Evolutionary conservation across 202 grass and related monocot species (phyloP).

Genomic region (Musa balbisiana): DNA sequence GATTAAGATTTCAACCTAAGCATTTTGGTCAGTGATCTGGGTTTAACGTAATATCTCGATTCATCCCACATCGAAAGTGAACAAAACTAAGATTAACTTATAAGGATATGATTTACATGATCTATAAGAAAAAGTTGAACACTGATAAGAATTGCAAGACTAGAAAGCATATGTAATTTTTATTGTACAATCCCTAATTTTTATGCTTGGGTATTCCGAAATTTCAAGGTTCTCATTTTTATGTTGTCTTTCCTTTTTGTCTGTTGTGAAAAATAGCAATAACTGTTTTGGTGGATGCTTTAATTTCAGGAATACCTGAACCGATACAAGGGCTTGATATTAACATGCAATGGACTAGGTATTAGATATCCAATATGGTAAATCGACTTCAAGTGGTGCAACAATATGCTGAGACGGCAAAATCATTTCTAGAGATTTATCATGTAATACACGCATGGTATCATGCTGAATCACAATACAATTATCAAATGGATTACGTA

Average conservation of each 20-base stretch:
- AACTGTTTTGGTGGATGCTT: neutral
- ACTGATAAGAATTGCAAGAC: neutral
- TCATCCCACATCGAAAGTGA: neutral
- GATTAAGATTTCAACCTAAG: no score
- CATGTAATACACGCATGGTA: neutral
- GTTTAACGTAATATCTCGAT: neutral
- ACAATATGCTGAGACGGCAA: neutral
- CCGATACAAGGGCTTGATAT: slow-evolving; percentile 88
- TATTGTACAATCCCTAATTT: neutral
- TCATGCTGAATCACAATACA: neutral
- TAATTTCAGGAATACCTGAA: slow-evolving; percentile 80
- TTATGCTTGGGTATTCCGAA: neutral
- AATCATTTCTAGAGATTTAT: neutral
- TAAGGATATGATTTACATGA: no score
- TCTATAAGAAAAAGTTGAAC: no score
- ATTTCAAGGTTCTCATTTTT: neutral
- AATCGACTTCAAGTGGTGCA: neutral
- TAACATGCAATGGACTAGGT: slow-evolving; percentile 94
- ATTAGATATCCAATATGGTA: slow-evolving; percentile 62
- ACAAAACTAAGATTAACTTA: neutral
- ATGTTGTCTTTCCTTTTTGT: neutral
- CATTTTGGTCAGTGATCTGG: no score
- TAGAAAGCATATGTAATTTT: neutral
- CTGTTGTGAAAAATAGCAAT: no score
- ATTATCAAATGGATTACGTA: neutral